Conservation (phyloP, 306 rosid species). For the Carpinus fangiana region DNA sequence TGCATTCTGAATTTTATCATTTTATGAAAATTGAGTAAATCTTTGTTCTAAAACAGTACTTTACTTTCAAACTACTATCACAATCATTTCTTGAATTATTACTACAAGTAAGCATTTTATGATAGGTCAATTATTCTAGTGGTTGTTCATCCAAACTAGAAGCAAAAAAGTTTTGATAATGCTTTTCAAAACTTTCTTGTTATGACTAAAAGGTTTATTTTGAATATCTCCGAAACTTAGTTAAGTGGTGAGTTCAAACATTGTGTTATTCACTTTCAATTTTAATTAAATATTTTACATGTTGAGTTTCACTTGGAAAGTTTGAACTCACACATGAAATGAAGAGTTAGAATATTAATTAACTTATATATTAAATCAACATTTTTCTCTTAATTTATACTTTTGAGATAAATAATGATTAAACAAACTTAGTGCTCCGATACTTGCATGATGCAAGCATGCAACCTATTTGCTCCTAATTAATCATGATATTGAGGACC, state of each 20-base stretch:
- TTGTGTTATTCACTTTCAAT: too few species aligned
- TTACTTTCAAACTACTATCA: not conserved
- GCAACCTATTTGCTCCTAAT: not conserved
- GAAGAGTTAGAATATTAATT: too few species aligned
- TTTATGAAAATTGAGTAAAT: not conserved
- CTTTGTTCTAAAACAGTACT: not conserved
- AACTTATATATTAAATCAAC: too few species aligned
- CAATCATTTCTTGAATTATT: not conserved
- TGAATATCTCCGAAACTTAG: not conserved
- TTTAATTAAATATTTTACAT: too few species aligned
- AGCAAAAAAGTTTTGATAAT: not conserved
- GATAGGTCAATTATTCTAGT: not conserved
- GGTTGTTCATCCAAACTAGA: too few species aligned
- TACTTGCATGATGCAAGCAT: not conserved
- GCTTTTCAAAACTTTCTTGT: not conserved
- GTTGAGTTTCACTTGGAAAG: too few species aligned
- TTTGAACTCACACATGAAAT: too few species aligned
- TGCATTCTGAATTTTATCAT: not conserved
- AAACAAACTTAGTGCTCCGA: not conserved
- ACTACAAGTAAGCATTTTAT: not conserved
- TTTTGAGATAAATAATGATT: too few species aligned
- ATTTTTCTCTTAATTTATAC: too few species aligned
- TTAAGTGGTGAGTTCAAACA: too few species aligned
- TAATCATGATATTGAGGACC: not conserved
- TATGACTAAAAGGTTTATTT: not conserved